Evolutionary conservation across 495 filamentous ascomycete genomes (phyloP).

Genomic region (Aeminium ludgeri): DNA sequence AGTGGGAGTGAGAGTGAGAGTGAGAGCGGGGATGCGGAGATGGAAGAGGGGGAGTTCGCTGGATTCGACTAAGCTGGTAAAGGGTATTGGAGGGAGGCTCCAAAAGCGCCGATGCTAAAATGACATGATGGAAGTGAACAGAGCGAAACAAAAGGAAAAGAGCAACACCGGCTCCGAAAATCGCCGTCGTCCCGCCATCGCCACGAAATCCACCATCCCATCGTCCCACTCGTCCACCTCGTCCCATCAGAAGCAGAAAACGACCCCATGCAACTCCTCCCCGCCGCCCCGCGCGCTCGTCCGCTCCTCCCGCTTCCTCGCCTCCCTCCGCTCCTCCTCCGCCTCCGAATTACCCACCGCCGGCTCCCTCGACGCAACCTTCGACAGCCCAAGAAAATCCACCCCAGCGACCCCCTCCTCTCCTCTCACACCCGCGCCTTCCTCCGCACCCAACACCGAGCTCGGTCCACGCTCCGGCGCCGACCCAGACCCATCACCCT

Average conservation of each 20-base stretch:
- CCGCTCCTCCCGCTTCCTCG: background rate
- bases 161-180: background rate
- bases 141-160: background rate
- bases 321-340: too few relatives aligned
- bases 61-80: too few relatives aligned
- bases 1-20: too few relatives aligned
- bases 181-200: background rate
- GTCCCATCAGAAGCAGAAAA: slow-evolving; percentile 7
- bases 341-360: too few relatives aligned
- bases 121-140: too few relatives aligned
- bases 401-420: background rate
- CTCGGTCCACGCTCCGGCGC: background rate
- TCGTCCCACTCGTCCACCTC: background rate
- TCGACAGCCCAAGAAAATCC: background rate
- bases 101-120: background rate
- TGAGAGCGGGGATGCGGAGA: too few relatives aligned
- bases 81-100: too few relatives aligned
- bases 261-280: slow-evolving; percentile 3
- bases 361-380: background rate
- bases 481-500: background rate
- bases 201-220: background rate
- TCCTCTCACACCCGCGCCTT: background rate
- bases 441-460: background rate
- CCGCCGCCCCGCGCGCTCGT: background rate
- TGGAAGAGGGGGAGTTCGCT: too few relatives aligned